Conservation (phyloP, 2,329 filamentous ascomycete species). For the Curvularia verruculosa region DNA sequence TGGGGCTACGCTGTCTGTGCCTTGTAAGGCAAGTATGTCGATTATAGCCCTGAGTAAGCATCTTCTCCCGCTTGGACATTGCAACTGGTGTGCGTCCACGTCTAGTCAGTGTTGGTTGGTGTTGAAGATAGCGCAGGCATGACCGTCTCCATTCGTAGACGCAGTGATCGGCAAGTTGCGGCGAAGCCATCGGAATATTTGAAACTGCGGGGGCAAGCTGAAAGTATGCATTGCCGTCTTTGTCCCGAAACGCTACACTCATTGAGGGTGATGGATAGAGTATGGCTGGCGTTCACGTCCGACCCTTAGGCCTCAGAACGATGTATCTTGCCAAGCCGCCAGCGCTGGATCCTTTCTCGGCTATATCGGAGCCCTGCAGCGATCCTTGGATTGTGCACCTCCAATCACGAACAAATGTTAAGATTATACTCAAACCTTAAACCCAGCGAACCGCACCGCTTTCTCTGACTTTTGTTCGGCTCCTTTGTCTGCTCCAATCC, state of each 20-base stretch:
- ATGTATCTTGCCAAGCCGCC: background rate
- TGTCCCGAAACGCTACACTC: background rate
- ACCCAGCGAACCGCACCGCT: background rate
- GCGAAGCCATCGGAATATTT: background rate
- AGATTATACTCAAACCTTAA: constrained; percentile 2
- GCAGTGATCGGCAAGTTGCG: background rate
- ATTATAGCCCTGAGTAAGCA: background rate
- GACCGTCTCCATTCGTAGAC: background rate
- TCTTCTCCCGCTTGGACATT: background rate
- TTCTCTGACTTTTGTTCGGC: background rate
- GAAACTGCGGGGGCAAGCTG: background rate
- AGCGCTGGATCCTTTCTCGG: background rate
- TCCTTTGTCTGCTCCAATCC: background rate
- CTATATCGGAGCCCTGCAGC: constrained; percentile 6
- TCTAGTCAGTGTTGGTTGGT: constrained; percentile 5
- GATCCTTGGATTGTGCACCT: background rate
- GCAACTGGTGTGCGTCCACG: constrained; percentile 6
- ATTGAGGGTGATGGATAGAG: background rate
- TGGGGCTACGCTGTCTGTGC: background rate
- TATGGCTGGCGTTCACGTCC: background rate
- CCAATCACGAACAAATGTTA: background rate
- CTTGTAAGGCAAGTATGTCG: background rate
- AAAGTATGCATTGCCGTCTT: background rate
- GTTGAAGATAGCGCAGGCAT: background rate
- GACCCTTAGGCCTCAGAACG: too few species aligned